Evolutionary conservation across 31 red algal genomes (phyloP).

Genomic region (Porphyra umbilicalis): DNA sequence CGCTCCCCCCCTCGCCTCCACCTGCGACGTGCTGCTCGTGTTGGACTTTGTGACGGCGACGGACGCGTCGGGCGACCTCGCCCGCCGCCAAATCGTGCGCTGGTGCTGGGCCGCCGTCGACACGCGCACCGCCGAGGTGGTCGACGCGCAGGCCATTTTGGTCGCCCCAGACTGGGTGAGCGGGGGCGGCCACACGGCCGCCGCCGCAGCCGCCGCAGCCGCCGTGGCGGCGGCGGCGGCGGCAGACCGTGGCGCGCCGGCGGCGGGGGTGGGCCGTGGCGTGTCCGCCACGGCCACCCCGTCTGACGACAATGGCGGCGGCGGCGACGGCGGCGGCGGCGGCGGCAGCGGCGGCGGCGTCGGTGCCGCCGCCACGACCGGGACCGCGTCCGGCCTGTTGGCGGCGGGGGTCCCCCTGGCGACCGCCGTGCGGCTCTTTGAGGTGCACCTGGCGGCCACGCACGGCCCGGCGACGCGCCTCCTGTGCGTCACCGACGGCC

Average conservation of each 20-base stretch:
- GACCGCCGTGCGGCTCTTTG: not conserved
- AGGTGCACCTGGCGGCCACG: not conserved
- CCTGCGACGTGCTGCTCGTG: not conserved
- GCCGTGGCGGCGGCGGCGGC: too few species aligned
- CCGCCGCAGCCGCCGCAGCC: not conserved
- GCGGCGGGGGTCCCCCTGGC: not conserved
- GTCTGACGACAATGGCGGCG: too few species aligned
- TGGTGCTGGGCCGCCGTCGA: not conserved
- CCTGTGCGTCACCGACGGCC: constrained; percentile 37
- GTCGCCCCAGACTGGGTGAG: not conserved
- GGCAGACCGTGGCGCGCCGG: not conserved
- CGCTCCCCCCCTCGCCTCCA: not conserved
- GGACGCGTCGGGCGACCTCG: not conserved
- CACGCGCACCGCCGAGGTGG: not conserved
- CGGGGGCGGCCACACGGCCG: not conserved
- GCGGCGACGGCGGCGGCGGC: not conserved
- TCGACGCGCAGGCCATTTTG: not conserved
- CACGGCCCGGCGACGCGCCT: not conserved
- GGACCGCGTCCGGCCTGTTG: not conserved
- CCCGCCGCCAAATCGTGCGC: not conserved
- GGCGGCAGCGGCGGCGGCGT: not conserved
- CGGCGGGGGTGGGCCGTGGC: not conserved
- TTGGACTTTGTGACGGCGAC: not conserved
- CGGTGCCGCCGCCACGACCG: not conserved
- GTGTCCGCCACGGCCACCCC: too few species aligned